These are phyloP conservation scores for Tylopilus orsonianus DNA, from an alignment of 1,284 basidiomycete species.

Conservation along the genomic window DNA sequence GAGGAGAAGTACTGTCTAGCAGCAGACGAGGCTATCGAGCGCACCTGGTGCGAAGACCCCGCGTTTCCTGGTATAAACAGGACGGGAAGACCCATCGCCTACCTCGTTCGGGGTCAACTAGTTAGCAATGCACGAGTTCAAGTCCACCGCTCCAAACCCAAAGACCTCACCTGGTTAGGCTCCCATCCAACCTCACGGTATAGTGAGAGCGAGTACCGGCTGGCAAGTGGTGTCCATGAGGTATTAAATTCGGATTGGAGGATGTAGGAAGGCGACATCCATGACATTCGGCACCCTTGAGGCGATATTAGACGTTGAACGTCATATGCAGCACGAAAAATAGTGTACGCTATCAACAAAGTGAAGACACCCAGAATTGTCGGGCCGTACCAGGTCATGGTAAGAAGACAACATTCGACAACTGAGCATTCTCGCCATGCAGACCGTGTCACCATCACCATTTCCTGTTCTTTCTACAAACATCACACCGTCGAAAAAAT, in stretches of 20 bases:
- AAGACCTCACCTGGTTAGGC: conserved; percentile 50
- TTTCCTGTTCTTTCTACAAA: not conserved
- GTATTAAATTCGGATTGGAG: conserved; percentile 62
- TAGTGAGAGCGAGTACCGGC: conserved; percentile 82
- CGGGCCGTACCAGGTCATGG: conserved; percentile 15
- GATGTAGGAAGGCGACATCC: conserved; percentile 92
- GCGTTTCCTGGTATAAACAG: conserved; percentile 98
- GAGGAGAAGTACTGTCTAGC: conserved; percentile 73
- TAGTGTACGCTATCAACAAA: conserved; percentile 32
- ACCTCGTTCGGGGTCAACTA: not conserved
- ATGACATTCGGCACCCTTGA: conserved; percentile 96
- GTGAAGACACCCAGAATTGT: conserved; percentile 26
- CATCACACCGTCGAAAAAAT: not conserved
- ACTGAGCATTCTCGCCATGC: not conserved
- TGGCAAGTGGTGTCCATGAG: conserved; percentile 67
- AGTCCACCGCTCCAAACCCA: not conserved
- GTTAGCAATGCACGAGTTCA: conserved; percentile 9
- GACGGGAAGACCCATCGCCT: conserved; percentile 64
- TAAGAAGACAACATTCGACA: not conserved
- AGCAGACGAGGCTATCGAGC: conserved; percentile 92
- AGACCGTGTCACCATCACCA: not conserved
- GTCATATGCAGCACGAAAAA: conserved; percentile 43
- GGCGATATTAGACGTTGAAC: conserved; percentile 55
- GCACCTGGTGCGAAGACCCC: conserved; percentile 90
- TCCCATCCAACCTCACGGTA: conserved; percentile 94